phyloP scores from a whole-genome alignment of 495 filamentous ascomycete genomes.

The Xylaria sp. region DNA sequence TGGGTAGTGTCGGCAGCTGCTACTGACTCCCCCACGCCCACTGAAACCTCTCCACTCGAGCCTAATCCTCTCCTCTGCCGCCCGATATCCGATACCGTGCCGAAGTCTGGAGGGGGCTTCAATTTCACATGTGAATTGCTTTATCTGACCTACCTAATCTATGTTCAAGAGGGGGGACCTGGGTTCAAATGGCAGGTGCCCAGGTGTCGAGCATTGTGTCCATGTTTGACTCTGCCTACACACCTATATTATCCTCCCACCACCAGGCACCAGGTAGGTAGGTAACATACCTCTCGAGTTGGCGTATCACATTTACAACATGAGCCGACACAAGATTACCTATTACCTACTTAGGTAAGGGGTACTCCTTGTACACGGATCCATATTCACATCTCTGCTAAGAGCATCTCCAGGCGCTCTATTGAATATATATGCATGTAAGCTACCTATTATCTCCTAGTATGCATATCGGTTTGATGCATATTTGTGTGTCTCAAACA shows the following conservation, averaged over 20 bases:
- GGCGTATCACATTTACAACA: too few relatives aligned
- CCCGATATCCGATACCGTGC: neutral
- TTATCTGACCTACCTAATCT: neutral
- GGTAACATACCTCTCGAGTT: too few relatives aligned
- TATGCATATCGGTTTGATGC: neutral
- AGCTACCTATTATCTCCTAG: neutral
- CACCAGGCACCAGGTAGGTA: too few relatives aligned
- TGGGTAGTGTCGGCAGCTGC: neutral
- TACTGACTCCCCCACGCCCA: slow-evolving; percentile 5
- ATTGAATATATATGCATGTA: neutral
- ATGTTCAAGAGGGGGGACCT: neutral
- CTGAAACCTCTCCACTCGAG: neutral
- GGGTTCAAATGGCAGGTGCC: too few relatives aligned
- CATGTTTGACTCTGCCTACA: too few relatives aligned
- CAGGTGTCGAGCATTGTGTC: neutral
- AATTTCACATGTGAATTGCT: slow-evolving; percentile 23
- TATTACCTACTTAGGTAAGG: too few relatives aligned
- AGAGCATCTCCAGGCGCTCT: neutral
- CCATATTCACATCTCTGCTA: too few relatives aligned
- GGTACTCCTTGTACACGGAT: too few relatives aligned
- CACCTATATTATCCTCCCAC: too few relatives aligned
- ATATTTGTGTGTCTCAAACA: neutral
- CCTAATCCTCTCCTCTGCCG: neutral
- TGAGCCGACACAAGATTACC: too few relatives aligned
- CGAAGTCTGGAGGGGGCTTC: neutral